Evolutionary conservation across 2,329 filamentous ascomycete species (phyloP), one percentile per base, ranked within the genome.

Genomic region (Verticillium tricorpus): DNA sequence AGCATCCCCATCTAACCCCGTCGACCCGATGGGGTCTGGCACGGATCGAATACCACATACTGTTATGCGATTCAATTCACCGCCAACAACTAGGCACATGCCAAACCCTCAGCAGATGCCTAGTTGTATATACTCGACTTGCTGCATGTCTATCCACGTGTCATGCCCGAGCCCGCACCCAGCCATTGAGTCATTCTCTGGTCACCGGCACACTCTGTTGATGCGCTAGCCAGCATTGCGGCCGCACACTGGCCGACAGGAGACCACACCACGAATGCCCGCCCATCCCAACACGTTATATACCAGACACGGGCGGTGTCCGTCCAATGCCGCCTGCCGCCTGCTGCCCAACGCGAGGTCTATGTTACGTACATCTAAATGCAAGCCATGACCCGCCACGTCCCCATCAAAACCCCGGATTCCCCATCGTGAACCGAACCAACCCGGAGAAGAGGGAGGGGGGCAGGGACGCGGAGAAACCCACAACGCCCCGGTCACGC

Each of bases 401-500:
- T 22, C 45, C 45, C 45, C 45, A 52, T 25, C n/a, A 25, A 12
- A 52, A 12, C 45, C 45, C 45, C 45, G 19, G 45, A 52, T 52
- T 52, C 19, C 45, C 45, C n/a, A 50, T 52, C 39, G 45, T 52
- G 45, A 22, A 14, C 45, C 45, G n/a, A 8, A 14, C 4, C 28
- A 28, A 12, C 45, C 11, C 14, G 45, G 45, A n/a, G 17, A n/a
- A 19, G 19, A 28, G 28, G 28, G 25, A 25, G 25, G 25, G 25
- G 28, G 28, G 28, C 28, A 28, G 28, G 28, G 28, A 28, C 28
- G 28, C 28, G 37, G 22, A 11, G n/a, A 14, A 19, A 52, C 11
- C 45, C 45, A 22, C 45, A 22, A 19, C 12, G 45, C 45, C 19
- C 34, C 40, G 5, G n/a, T 52, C 45, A 80, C 64, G 77, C 80